Percentiles rank a stretch among this genome's conserved stretches.
These are phyloP conservation scores for Sporothrix inflata DNA, from an alignment of 2,329 filamentous ascomycete species.

Conservation along the genomic window DNA sequence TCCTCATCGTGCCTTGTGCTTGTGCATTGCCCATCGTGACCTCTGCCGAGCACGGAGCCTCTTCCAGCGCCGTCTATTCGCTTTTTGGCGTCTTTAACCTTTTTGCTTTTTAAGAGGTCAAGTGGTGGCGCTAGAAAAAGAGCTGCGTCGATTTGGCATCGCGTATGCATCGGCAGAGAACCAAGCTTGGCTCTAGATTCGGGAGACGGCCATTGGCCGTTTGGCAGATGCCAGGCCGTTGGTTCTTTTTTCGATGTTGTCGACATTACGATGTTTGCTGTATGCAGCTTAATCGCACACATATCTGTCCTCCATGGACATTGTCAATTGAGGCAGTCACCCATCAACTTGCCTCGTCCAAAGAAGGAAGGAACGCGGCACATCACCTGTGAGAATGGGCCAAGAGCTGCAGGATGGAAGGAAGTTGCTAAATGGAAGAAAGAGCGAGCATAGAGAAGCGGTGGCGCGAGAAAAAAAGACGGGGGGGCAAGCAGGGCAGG, in stretches of 20 bases:
- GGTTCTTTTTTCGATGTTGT: background rate
- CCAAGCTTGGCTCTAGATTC: constrained; percentile 4
- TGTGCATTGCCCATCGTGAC: background rate
- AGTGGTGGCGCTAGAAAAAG: constrained; percentile 3
- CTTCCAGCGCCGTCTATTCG: background rate
- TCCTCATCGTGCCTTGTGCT: background rate
- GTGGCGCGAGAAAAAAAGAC: constrained; percentile 25
- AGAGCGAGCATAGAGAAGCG: constrained; percentile 7
- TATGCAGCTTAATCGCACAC: background rate
- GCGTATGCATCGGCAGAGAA: background rate
- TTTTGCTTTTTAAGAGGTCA: too few relatives aligned
- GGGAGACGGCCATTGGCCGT: background rate
- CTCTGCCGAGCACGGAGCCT: background rate
- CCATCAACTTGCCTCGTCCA: too few relatives aligned
- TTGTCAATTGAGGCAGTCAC: background rate
- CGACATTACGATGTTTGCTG: background rate
- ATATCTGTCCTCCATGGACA: background rate
- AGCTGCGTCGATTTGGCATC: background rate
- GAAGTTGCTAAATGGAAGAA: background rate
- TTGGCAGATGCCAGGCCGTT: background rate
- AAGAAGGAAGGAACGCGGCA: constrained; percentile 4
- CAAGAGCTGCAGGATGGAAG: background rate
- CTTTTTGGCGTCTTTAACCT: background rate
- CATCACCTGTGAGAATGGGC: background rate
- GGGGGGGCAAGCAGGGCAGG: background rate